A percentile compares a stretch with the other conserved stretches of the same genome.
phyloP scores from a whole-genome alignment of 805 yeast genomes.

The Teunomyces panamensis region DNA sequence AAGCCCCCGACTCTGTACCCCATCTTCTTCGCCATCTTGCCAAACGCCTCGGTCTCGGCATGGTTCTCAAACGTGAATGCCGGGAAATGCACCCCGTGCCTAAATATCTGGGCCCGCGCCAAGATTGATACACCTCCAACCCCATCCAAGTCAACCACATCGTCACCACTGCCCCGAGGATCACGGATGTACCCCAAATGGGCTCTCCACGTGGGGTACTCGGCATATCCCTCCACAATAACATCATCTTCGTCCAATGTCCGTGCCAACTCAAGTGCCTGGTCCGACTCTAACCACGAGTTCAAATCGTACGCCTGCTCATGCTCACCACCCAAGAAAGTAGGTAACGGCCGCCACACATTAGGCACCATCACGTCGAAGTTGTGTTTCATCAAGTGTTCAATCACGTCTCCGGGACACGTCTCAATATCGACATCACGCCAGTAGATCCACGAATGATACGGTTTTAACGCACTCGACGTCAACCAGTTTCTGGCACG shows the following conservation, averaged over 20 bases:
- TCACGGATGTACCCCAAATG: slow-evolving; percentile 75
- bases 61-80: slow-evolving; percentile 82
- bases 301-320: slow-evolving; percentile 96
- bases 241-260: slow-evolving; percentile 75
- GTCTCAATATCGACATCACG: slow-evolving; percentile 83
- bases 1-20: slow-evolving; percentile 83
- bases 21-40: slow-evolving; percentile 74
- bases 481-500: slow-evolving; percentile 84
- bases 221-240: slow-evolving; percentile 85
- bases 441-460: slow-evolving; percentile 92
- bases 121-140: slow-evolving; percentile 85
- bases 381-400: slow-evolving; percentile 65
- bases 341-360: slow-evolving; percentile 97
- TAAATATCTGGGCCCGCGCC: slow-evolving; percentile 69
- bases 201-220: slow-evolving; percentile 81
- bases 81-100: slow-evolving; percentile 81
- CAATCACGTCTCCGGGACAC: slow-evolving; percentile 74
- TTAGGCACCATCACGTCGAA: slow-evolving; percentile 80
- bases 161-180: slow-evolving; percentile 55
- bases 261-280: slow-evolving; percentile 65
- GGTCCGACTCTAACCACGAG: slow-evolving; percentile 90
- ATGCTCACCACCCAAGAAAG: slow-evolving; percentile 63
- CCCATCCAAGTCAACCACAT: slow-evolving; percentile 73
- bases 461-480: slow-evolving; percentile 69
- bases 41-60: slow-evolving; percentile 87